Evolutionary conservation across 768 basidiomycete species (phyloP).

Genomic region (Tylopilus vinaceipallidus): DNA sequence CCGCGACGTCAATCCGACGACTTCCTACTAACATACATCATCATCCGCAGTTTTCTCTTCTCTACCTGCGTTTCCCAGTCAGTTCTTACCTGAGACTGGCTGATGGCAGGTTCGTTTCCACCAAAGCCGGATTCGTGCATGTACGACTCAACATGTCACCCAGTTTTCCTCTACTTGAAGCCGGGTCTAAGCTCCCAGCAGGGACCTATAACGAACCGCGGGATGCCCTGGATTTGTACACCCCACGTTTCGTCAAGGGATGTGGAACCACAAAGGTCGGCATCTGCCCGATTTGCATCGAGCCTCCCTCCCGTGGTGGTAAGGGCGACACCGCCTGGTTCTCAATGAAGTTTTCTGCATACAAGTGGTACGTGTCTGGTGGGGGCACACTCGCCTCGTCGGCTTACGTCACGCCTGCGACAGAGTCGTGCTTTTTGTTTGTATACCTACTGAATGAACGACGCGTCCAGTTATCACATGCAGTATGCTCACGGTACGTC

Average conservation of each 20-base stretch:
- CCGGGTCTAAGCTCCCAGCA: conserved; percentile 24
- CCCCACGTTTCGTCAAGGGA: conserved; percentile 74
- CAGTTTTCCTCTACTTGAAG: conserved; percentile 20
- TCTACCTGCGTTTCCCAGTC: conserved; percentile 70
- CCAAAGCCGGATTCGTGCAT: not conserved
- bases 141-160: not conserved
- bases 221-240: conserved; percentile 65
- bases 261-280: conserved; percentile 67
- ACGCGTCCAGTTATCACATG: conserved; percentile 66
- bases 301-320: conserved; percentile 58
- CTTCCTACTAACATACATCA: conserved; percentile 51
- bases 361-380: conserved; percentile 60
- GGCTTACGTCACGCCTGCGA: conserved; percentile 3
- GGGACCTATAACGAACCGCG: conserved; percentile 63
- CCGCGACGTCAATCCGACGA: conserved; percentile 32
- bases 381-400: not conserved
- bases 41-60: conserved; percentile 51
- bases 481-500: conserved; percentile 72
- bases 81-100: conserved; percentile 51
- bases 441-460: conserved; percentile 5
- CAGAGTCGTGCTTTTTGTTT: conserved; percentile 17
- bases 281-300: conserved; percentile 75
- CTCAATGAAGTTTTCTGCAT: conserved; percentile 77
- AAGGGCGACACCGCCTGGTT: conserved; percentile 66
- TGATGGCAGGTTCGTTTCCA: conserved; percentile 38